These are phyloP conservation scores for Madurella fahalii DNA, from an alignment of 2,329 filamentous ascomycete genomes.

Conservation along the genomic window DNA sequence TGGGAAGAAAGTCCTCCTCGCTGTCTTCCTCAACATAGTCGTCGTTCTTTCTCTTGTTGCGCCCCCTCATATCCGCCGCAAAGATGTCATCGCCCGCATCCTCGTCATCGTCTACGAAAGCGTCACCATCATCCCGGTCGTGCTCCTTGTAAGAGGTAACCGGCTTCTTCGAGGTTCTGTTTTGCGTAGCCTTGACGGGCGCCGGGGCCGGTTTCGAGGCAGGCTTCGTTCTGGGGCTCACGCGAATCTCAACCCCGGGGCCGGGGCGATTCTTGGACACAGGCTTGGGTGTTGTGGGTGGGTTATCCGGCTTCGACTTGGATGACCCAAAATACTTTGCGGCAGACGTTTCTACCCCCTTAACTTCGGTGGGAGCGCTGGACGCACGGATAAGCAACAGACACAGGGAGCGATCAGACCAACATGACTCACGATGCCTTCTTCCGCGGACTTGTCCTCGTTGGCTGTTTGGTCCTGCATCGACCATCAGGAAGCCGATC, in stretches of 20 bases:
- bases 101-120: constrained; percentile 62
- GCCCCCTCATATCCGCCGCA: constrained; percentile 63
- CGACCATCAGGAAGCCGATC: not conserved
- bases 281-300: constrained; percentile 39
- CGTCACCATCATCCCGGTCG: constrained; percentile 50
- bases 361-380: constrained; percentile 38
- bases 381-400: constrained; percentile 6
- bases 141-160: constrained; percentile 40
- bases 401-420: not conserved
- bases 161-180: constrained; percentile 40
- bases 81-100: constrained; percentile 82
- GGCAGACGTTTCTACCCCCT: constrained; percentile 51
- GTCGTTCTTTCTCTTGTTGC: constrained; percentile 65
- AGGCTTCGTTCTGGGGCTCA: constrained; percentile 48
- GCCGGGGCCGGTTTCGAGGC: constrained; percentile 29
- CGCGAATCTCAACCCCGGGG: constrained; percentile 44
- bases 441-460: constrained; percentile 49
- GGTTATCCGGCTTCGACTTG: constrained; percentile 40
- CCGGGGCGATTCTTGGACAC: constrained; percentile 37
- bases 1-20: constrained; percentile 63
- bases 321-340: constrained; percentile 54
- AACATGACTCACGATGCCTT: constrained; percentile 47
- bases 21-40: constrained; percentile 71
- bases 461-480: constrained; percentile 51
- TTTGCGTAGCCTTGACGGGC: constrained; percentile 30